Conservation (phyloP, 2,329 filamentous ascomycete species). For the Conoideocrella luteorostrata region DNA sequence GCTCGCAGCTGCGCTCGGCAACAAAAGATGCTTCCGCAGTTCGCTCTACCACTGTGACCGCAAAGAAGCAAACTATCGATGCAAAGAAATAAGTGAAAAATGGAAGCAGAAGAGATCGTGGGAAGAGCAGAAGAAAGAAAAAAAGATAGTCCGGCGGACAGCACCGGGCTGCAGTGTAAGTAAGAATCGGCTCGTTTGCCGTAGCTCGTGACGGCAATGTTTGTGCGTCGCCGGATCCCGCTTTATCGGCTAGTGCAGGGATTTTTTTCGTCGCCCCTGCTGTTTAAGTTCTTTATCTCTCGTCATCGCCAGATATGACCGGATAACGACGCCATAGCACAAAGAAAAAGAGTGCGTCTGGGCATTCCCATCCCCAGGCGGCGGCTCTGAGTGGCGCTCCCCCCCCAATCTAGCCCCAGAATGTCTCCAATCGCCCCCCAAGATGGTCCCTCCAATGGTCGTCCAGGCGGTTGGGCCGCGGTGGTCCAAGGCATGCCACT, state of each 20-base stretch:
- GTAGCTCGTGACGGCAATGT: background rate
- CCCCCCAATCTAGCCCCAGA: too few relatives aligned
- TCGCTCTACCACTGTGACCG: background rate
- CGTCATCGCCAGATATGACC: background rate
- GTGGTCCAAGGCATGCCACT: background rate
- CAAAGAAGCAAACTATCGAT: background rate
- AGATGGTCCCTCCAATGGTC: too few relatives aligned
- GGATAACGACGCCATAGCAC: too few relatives aligned
- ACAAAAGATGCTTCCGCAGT: background rate
- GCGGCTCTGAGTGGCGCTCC: background rate
- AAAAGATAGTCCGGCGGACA: background rate
- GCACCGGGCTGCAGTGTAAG: background rate
- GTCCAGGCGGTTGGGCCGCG: too few relatives aligned
- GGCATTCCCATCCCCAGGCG: background rate
- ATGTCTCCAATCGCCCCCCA: too few relatives aligned
- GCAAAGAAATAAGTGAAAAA: background rate
- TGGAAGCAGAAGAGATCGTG: background rate
- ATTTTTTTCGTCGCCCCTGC: constrained; percentile 4
- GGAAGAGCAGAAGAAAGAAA: background rate
- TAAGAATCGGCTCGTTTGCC: background rate
- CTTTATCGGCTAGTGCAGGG: constrained; percentile 9
- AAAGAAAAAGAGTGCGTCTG: too few relatives aligned
- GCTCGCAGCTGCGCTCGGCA: too few relatives aligned
- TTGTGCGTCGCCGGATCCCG: constrained; percentile 3
- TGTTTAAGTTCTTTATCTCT: background rate